phyloP scores from a whole-genome alignment of 345 rosid species.

The Arabis hirsuta region DNA sequence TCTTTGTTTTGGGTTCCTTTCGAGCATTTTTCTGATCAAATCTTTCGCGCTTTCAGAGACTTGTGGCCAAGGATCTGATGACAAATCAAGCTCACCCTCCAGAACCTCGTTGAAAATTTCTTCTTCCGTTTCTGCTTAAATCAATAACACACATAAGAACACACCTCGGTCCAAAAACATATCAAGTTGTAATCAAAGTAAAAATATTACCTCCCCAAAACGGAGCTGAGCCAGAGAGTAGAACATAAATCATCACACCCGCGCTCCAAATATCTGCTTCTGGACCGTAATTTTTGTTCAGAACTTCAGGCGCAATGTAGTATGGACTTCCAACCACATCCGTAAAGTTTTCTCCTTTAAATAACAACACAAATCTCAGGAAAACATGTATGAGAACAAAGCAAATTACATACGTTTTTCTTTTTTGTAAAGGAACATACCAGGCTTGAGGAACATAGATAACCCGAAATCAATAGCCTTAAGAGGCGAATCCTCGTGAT shows the following conservation, averaged over 20 bases:
- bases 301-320: constrained; percentile 89
- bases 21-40: constrained; percentile 77
- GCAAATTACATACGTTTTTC: not conserved
- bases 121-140: constrained; percentile 65
- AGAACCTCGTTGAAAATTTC: constrained; percentile 84
- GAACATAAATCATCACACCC: constrained; percentile 85
- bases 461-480: constrained; percentile 89
- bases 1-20: constrained; percentile 64
- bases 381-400: constrained; percentile 10
- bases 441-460: constrained; percentile 77
- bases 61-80: constrained; percentile 88
- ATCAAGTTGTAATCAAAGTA: not conserved
- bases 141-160: not conserved
- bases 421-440: constrained; percentile 46
- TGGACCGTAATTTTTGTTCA: constrained; percentile 68
- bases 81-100: constrained; percentile 73
- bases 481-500: constrained; percentile 71
- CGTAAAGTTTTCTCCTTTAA: constrained; percentile 65
- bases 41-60: constrained; percentile 85
- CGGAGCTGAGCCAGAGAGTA: constrained; percentile 86
- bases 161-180: not conserved
- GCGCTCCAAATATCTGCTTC: constrained; percentile 97
- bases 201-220: constrained; percentile 83
- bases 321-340: constrained; percentile 97
- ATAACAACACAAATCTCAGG: constrained; percentile 17